These are phyloP conservation scores for Penicillium macrosclerotiorum DNA, from an alignment of 495 filamentous ascomycete genomes.

Conservation along the genomic window DNA sequence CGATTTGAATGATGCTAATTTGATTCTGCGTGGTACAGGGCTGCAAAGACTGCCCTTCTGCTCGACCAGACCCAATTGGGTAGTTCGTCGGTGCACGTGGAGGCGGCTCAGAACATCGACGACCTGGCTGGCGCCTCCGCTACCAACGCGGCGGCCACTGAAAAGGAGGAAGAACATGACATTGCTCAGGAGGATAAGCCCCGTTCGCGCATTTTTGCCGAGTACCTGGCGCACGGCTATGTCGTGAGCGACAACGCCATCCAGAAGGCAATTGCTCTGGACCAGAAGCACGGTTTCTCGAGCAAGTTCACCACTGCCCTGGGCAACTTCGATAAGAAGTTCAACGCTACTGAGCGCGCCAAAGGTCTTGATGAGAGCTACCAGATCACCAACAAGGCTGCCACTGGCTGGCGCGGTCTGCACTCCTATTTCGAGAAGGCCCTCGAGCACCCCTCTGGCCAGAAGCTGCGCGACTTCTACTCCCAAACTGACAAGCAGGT, in stretches of 20 bases:
- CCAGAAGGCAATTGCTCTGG: constrained; percentile 79
- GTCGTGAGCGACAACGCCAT: constrained; percentile 79
- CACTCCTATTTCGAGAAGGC: constrained; percentile 91
- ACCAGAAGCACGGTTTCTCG: constrained; percentile 86
- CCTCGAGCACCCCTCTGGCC: constrained; percentile 75
- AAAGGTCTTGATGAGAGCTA: constrained; percentile 72
- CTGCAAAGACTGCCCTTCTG: constrained; percentile 92
- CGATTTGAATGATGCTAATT: not conserved
- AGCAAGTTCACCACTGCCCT: constrained; percentile 72
- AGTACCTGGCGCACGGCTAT: constrained; percentile 95
- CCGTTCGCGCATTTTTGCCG: constrained; percentile 84
- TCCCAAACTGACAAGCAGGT: constrained; percentile 77
- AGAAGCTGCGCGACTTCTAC: constrained; percentile 85
- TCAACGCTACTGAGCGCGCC: constrained; percentile 76
- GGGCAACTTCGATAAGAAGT: constrained; percentile 72
- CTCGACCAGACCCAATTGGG: constrained; percentile 95
- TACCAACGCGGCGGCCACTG: constrained; percentile 46
- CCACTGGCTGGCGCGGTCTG: constrained; percentile 62
- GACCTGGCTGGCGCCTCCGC: constrained; percentile 56
- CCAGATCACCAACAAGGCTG: constrained; percentile 66
- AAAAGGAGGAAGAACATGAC: constrained; percentile 58
- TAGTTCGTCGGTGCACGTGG: constrained; percentile 73
- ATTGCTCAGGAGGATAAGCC: constrained; percentile 95
- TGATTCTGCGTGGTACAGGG: constrained; percentile 34
- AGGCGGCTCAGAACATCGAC: constrained; percentile 60